Base-by-base conservation (phyloP, 257 asterid genomes). In the Ballota nigra region DNA sequence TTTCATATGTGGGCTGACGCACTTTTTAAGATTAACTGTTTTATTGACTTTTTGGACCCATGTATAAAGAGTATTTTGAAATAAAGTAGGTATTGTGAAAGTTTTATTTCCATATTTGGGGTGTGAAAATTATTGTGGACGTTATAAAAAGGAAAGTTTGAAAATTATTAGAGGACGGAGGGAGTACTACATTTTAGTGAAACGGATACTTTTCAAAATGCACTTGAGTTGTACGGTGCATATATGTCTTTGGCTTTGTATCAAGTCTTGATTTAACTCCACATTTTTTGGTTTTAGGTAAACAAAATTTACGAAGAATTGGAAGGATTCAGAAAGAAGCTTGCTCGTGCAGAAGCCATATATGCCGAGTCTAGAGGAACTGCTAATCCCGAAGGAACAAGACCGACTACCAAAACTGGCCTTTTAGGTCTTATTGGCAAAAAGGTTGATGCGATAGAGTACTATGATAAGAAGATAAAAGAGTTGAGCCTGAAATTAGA, bases 251-350 rank as follows among this genome's bases (percentile, higher is more conserved):
- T 43, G 67, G 49, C 56, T 45, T 57, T 63, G 19, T 29, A 40
- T 51, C 24, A 18, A 20, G 62, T 53, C n/a, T 24, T 16, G 41
- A 1, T 60, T 62, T 59, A 28, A 15, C 59, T 68, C 70, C 41
- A 72, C 41, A 20, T 13, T 18, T 18, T 53, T 56, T 4, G 40
- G 5, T 49, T 62, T 26, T 88, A 93, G 98, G 94, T 75, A 24
- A 86, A 86, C 87, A 77, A 86, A 78, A 84, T 94, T 6, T 84
- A 88, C 15, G 84, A 82, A 62, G 93, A 91, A 82, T 75, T 94
- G 75, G 88, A 83, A 78, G 95, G 88, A 53, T 89, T 75, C 79
- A 83, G 67, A 73, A 94, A 91, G 95, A 89, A 94, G 93, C 92
- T 94, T 41, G 83, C 66, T 23, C 92, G 85, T 8, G 90, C 93